Conservation (phyloP, 306 rosid genomes). For the Begonia fuchsioides region DNA sequence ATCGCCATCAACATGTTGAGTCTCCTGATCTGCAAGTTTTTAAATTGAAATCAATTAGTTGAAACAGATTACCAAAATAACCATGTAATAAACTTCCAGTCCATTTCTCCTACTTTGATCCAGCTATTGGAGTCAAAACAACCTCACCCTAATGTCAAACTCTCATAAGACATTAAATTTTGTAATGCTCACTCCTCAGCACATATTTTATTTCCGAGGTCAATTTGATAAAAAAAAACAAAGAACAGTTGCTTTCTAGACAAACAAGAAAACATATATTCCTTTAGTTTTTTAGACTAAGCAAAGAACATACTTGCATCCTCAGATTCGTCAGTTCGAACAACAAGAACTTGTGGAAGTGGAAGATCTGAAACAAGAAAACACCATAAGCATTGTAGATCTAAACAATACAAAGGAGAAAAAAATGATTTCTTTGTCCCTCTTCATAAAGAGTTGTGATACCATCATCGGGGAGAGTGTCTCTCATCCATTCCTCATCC, state of each 20-base stretch:
- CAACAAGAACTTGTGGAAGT: constrained; percentile 54
- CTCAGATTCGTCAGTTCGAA: constrained; percentile 60
- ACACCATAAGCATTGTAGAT: constrained; percentile 4
- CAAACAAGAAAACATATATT: neutral
- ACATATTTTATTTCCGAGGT: too few relatives aligned
- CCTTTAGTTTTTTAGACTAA: neutral
- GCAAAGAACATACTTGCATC: constrained; percentile 44
- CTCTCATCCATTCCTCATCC: constrained; percentile 90
- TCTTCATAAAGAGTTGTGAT: neutral
- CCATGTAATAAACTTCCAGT: neutral
- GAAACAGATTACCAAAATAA: neutral
- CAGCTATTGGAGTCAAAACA: neutral
- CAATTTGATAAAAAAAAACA: too few relatives aligned
- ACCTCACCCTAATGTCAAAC: neutral
- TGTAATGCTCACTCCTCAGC: too few relatives aligned
- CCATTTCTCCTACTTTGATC: neutral
- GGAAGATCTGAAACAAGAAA: constrained; percentile 45
- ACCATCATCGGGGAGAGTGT: constrained; percentile 80
- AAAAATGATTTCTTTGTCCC: neutral
- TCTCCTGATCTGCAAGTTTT: constrained; percentile 27
- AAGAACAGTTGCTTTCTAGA: too few relatives aligned
- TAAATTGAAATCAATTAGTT: neutral
- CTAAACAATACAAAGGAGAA: neutral
- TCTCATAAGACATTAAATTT: neutral
- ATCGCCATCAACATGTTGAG: constrained; percentile 29